Conservation (phyloP, 768 basidiomycete genomes). For the Exsudoporus frostii region DNA sequence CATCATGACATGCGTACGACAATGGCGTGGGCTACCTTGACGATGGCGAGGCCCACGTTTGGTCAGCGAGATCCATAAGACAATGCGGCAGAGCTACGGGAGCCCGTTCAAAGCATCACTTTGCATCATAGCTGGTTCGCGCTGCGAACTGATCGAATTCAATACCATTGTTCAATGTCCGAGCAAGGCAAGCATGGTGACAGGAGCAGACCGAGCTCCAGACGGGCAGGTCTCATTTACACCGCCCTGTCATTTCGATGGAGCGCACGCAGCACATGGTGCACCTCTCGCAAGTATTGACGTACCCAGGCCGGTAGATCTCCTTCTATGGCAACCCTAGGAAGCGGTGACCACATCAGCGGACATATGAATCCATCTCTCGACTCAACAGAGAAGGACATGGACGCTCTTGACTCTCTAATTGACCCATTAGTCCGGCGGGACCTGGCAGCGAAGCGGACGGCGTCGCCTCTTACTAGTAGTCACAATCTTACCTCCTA, state of each 20-base stretch:
- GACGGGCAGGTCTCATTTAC: not conserved
- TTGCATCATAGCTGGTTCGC: not conserved
- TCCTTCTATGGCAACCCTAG: slow-evolving; percentile 1
- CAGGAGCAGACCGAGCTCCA: not conserved
- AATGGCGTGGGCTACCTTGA: not conserved
- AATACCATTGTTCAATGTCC: not conserved
- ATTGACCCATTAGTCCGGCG: slow-evolving; percentile 1
- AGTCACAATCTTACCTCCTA: slow-evolving; percentile 6
- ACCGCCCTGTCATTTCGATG: not conserved
- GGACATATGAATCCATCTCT: not conserved
- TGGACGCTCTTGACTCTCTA: slow-evolving; percentile 1
- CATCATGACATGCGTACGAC: slow-evolving; percentile 5
- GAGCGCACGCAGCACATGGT: not conserved
- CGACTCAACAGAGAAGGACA: not conserved
- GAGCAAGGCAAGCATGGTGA: not conserved
- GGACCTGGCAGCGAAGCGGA: slow-evolving; percentile 1
- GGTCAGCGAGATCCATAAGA: not conserved
- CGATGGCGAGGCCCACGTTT: not conserved
- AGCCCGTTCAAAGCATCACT: not conserved
- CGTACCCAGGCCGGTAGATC: not conserved
- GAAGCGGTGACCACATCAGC: slow-evolving; percentile 1
- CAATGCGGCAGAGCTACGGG: not conserved
- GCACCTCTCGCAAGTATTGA: not conserved
- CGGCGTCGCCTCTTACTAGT: slow-evolving; percentile 1
- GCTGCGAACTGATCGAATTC: not conserved